Evolutionary conservation across 2,329 filamentous ascomycete species (phyloP), one percentile per base, ranked within the genome.

Genomic region (Balansia obtecta): DNA sequence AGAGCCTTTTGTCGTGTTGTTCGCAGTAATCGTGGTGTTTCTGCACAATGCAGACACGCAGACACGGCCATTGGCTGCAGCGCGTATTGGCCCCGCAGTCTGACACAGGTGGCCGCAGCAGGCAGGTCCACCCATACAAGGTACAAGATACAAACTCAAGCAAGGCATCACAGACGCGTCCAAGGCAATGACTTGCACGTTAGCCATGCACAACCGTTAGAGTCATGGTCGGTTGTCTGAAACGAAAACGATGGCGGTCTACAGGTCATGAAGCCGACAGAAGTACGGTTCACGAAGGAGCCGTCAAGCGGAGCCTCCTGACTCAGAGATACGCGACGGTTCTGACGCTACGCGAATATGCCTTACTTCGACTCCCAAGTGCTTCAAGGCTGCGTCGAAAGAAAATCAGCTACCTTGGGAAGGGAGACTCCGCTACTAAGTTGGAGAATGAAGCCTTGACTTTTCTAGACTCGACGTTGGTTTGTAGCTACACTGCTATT

Each of bases 391-490:
- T 82, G 49, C 70, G 80, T 44, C 70, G 76, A 32, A 79, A 72
- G 60, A 83, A 80, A 58, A 73, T 84, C 45, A 61, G 68, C 2
- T 65, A 64, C 4, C 54, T 80, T 20, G 73, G 74, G 4, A 58
- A 61, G 34, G 54, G 57, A 18, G 52, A 52, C 6, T 55, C 61
- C 6, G 18, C 51, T 18, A 48, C 53, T 20, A 65, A 67, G 9
- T 40, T 61, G 7, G 72, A 77, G 53, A 55, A 57, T 15, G 65
- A 63, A 32, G 62, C 90, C 11, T 72, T 71, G 4, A 61, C 62
- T 2, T 65, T 91, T 27, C 77, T 95, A 34, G 86, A 93, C 65
- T 75, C 74, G 1, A 82, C 80, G 1, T 64, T 93, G 15, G 75
- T 95, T 40, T 85, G 84, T 34, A 64, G 74, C 47, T 54, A 64